Conservation (phyloP, 2,329 filamentous ascomycete genomes). For the Penicillium sp. region DNA sequence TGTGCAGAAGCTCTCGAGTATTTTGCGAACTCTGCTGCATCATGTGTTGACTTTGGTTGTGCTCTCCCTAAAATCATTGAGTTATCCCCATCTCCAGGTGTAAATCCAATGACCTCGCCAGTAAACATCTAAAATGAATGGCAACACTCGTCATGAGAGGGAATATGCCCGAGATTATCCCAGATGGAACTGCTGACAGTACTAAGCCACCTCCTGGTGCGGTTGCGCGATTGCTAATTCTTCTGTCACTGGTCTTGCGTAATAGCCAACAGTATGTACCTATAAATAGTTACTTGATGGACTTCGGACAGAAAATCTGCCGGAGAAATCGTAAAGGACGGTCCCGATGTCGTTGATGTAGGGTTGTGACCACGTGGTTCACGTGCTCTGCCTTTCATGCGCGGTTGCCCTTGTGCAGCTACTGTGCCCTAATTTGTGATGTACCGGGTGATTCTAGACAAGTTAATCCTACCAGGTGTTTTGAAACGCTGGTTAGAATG, state of each 20-base stretch:
- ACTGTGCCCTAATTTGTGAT: not conserved
- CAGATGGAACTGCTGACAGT: slow-evolving; percentile 21
- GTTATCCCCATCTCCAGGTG: slow-evolving; percentile 19
- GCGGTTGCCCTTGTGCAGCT: not conserved
- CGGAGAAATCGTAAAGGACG: not conserved
- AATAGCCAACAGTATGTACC: no score
- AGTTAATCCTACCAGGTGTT: not conserved
- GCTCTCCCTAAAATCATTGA: slow-evolving; percentile 10
- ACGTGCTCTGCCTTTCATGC: not conserved
- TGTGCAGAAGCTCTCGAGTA: not conserved
- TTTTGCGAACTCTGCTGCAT: not conserved
- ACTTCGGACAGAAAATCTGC: not conserved
- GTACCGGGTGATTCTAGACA: not conserved
- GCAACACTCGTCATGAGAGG: slow-evolving; percentile 17
- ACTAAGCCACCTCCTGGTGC: not conserved
- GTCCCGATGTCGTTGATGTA: not conserved
- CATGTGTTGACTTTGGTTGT: not conserved
- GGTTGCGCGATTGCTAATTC: not conserved
- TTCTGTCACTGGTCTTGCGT: no score
- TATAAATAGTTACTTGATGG: not conserved
- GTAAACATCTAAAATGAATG: slow-evolving; percentile 17
- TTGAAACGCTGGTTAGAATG: not conserved
- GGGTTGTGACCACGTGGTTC: not conserved
- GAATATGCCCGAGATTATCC: slow-evolving; percentile 20
- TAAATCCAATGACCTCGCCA: slow-evolving; percentile 13